phyloP scores from a whole-genome alignment of 192 early-diverging fungal genomes.

The Chytriomyces hyalinus region DNA sequence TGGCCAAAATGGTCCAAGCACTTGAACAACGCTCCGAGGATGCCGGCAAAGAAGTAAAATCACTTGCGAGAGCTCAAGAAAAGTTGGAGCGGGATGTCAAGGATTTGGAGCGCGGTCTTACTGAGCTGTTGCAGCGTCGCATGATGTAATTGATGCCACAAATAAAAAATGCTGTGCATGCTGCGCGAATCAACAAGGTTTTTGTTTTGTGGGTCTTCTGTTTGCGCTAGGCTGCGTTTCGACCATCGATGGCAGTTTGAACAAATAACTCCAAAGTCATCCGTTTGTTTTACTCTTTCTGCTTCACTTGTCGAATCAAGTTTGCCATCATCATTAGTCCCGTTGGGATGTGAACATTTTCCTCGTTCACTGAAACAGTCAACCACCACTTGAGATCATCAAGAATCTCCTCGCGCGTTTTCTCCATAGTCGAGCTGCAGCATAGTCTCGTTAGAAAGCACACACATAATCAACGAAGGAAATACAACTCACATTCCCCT shows the following conservation, averaged over 20 bases:
- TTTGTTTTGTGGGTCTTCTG: not conserved
- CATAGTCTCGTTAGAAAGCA: not conserved
- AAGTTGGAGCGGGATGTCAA: conserved; percentile 67
- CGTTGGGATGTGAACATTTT: conserved; percentile 4
- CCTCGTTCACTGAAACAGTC: conserved; percentile 11
- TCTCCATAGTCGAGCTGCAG: conserved; percentile 19
- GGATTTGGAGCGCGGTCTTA: conserved; percentile 52
- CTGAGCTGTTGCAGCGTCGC: conserved; percentile 29
- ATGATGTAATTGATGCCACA: conserved; percentile 22
- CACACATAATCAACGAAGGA: not conserved
- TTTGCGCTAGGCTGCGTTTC: not conserved
- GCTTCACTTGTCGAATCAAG: conserved; percentile 6
- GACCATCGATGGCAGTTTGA: not conserved
- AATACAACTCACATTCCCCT: conserved; percentile 23
- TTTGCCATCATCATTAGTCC: conserved; percentile 19
- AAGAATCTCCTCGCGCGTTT: conserved; percentile 5
- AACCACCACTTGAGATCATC: conserved; percentile 10
- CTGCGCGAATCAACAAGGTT: not conserved
- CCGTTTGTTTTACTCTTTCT: not conserved
- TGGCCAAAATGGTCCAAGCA: conserved; percentile 49
- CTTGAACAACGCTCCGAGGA: conserved; percentile 46
- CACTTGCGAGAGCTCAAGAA: conserved; percentile 58
- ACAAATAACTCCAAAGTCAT: not conserved
- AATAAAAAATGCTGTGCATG: not conserved
- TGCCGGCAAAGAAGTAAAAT: conserved; percentile 53